Percentiles rank a stretch among this genome's conserved stretches.
These are phyloP conservation scores for Purshia tridentata DNA, from an alignment of 306 rosid genomes.

Conservation along the genomic window DNA sequence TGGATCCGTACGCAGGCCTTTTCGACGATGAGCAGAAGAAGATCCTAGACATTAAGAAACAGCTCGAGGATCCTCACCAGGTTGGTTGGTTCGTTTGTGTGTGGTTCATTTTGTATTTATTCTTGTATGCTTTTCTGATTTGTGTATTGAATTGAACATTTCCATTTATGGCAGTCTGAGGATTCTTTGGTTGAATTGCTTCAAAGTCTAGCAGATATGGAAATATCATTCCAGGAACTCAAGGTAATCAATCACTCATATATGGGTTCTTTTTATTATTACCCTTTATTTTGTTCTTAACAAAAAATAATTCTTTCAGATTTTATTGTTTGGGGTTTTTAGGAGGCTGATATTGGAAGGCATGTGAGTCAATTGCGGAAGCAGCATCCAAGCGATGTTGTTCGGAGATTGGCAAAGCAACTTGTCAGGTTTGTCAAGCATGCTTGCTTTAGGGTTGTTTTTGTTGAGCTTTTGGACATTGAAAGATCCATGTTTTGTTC, in stretches of 20 bases:
- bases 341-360: conserved; percentile 98
- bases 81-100: conserved; percentile 42
- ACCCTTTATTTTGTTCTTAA: too few relatives aligned
- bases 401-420: conserved; percentile 88
- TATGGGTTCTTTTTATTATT: neutral
- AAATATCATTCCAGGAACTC: conserved; percentile 88
- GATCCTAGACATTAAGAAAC: conserved; percentile 81
- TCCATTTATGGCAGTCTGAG: conserved; percentile 49
- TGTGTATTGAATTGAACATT: neutral
- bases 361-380: conserved; percentile 90
- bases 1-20: conserved; percentile 72
- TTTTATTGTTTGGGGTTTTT: conserved; percentile 17
- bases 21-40: conserved; percentile 83
- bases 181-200: conserved; percentile 74
- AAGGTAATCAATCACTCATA: conserved; percentile 40
- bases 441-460: neutral
- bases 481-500: neutral
- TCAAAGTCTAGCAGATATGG: conserved; percentile 91
- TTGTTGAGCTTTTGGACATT: neutral
- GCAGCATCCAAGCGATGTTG: conserved; percentile 78
- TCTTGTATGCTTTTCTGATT: neutral
- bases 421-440: conserved; percentile 65
- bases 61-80: conserved; percentile 76
- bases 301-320: too few relatives aligned
- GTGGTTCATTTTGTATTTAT: neutral